Evolutionary conservation across 352 stramenopile genomes (phyloP).

Genomic region (Peronospora tabacina): DNA sequence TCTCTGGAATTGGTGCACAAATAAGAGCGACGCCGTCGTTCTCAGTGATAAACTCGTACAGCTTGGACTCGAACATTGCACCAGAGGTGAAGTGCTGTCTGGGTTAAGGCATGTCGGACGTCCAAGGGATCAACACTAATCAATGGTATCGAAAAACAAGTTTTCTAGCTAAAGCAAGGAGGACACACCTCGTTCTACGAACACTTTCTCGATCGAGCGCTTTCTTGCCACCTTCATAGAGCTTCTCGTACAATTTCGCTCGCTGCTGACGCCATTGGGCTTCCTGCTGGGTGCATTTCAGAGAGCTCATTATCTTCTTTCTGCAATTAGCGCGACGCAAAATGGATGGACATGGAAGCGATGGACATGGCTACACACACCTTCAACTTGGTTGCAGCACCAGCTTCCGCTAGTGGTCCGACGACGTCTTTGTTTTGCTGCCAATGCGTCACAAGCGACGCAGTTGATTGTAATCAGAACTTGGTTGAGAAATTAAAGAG

Average conservation of each 20-base stretch:
- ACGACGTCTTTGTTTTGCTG: no score
- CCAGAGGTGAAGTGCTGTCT: constrained; percentile 35
- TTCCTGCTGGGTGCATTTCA: constrained; percentile 29
- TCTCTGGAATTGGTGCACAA: constrained; percentile 33
- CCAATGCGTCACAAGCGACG: constrained; percentile 35
- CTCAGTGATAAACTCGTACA: constrained; percentile 38
- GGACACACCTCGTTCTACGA: constrained; percentile 28
- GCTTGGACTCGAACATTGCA: constrained; percentile 35
- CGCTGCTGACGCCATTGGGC: constrained; percentile 31
- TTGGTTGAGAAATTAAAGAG: constrained; percentile 50
- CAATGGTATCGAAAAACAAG: not conserved
- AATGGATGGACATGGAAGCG: no score
- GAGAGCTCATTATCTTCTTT: constrained; percentile 16
- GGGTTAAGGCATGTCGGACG: not conserved
- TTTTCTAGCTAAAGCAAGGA: not conserved
- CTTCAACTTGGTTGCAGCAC: no score
- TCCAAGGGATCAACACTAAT: not conserved
- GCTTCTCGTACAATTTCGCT: constrained; percentile 33
- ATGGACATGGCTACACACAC: not conserved
- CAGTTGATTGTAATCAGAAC: constrained; percentile 44
- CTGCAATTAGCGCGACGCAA: not conserved
- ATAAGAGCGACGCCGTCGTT: constrained; percentile 46
- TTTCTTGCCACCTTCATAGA: constrained; percentile 32
- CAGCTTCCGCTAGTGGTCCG: no score
- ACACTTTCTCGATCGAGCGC: constrained; percentile 32